These are phyloP conservation scores for Kuraishia molischiana DNA, from an alignment of 805 yeast species.

Conservation along the genomic window DNA sequence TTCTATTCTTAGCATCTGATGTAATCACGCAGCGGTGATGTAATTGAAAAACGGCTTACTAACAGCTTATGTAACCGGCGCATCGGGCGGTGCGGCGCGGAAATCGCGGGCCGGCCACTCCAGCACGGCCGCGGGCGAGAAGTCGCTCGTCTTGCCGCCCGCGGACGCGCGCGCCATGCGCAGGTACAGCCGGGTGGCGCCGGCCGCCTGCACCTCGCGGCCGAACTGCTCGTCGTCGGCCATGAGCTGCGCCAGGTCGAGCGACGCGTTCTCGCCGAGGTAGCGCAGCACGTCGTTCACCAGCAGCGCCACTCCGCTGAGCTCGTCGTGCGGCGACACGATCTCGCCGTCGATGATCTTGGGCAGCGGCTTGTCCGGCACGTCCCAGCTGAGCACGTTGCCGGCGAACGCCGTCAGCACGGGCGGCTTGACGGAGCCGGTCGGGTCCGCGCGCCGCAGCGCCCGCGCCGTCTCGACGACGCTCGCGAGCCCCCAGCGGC, in stretches of 20 bases:
- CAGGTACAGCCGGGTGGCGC: slow-evolving; percentile 34
- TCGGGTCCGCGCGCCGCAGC: slow-evolving; percentile 66
- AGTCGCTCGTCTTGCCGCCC: slow-evolving; percentile 38
- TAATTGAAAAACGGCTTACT: no score
- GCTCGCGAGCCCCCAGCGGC: slow-evolving; percentile 92
- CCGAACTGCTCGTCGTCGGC: slow-evolving; percentile 18
- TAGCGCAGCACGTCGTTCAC: slow-evolving; percentile 75
- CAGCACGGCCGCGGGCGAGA: slow-evolving; percentile 51
- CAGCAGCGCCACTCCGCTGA: slow-evolving; percentile 51
- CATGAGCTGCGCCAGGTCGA: slow-evolving; percentile 30
- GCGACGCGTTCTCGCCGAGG: slow-evolving; percentile 39
- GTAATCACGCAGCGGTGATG: no score
- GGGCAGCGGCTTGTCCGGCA: slow-evolving; percentile 6
- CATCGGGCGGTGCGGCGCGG: slow-evolving; percentile 39
- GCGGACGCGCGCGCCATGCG: slow-evolving; percentile 44
- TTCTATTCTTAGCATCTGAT: no score
- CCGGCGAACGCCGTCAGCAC: slow-evolving; percentile 23
- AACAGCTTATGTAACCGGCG: no score
- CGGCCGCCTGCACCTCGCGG: slow-evolving; percentile 21
- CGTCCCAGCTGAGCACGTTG: slow-evolving; percentile 28
- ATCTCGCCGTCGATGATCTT: slow-evolving; percentile 15
- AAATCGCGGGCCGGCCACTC: slow-evolving; percentile 54
- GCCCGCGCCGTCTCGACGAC: slow-evolving; percentile 68
- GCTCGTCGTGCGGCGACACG: slow-evolving; percentile 16
- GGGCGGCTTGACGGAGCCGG: slow-evolving; percentile 45